These are phyloP conservation scores for Clarireedia homoeocarpa DNA, from an alignment of 2,329 filamentous ascomycete species.

Conservation along the genomic window DNA sequence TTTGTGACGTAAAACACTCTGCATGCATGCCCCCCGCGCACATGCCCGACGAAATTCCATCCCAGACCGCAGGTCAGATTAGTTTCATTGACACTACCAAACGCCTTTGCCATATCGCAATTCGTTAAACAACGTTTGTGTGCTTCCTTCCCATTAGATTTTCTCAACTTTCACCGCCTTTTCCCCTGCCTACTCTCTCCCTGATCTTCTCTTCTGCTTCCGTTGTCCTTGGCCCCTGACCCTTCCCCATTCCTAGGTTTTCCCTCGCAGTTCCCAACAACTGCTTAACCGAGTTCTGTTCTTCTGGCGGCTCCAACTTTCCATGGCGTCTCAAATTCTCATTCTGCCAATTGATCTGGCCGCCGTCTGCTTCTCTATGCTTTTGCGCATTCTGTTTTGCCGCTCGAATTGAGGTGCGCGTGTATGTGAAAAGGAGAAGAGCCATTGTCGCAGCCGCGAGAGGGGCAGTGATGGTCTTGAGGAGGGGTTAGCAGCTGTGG, in stretches of 20 bases:
- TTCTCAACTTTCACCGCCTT: neutral
- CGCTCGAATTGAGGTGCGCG: slow-evolving; percentile 55
- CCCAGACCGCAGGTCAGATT: neutral
- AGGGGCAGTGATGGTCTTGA: slow-evolving; percentile 37
- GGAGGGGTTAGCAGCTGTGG: neutral
- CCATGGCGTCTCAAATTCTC: slow-evolving; percentile 47
- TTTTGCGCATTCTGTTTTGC: slow-evolving; percentile 58
- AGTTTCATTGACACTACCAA: neutral
- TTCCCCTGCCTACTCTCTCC: slow-evolving; percentile 18
- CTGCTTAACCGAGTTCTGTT: slow-evolving; percentile 28
- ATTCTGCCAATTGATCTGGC: slow-evolving; percentile 45
- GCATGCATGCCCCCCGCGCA: neutral
- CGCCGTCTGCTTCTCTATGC: slow-evolving; percentile 49
- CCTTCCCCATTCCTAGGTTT: slow-evolving; percentile 13
- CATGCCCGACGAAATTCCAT: neutral
- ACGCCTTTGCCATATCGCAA: neutral
- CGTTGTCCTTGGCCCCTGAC: slow-evolving; percentile 1
- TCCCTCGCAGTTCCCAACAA: slow-evolving; percentile 19
- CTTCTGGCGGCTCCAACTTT: slow-evolving; percentile 33
- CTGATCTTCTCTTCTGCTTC: slow-evolving; percentile 22
- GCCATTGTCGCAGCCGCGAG: slow-evolving; percentile 48
- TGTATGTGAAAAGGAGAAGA: slow-evolving; percentile 47
- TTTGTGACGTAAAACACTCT: neutral
- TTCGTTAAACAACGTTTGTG: too few relatives aligned
- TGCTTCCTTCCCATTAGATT: neutral